phyloP scores from a whole-genome alignment of 1,284 basidiomycete genomes.

The Cutaneotrichosporon sp. region DNA sequence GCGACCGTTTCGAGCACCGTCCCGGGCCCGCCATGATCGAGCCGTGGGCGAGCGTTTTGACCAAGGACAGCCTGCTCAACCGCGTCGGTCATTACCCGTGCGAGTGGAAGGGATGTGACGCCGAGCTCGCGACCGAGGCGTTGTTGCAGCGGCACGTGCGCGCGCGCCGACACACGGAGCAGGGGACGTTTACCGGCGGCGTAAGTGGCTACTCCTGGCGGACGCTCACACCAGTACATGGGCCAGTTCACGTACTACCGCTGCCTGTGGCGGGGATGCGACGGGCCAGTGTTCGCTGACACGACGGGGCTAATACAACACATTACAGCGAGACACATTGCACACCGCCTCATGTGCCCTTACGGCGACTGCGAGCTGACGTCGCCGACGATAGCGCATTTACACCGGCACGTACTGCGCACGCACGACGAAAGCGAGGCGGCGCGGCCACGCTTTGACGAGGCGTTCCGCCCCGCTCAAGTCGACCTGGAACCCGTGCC shows the following conservation, averaged over 20 bases:
- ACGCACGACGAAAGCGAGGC: conserved; percentile 21
- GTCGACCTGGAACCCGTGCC: conserved; percentile 11
- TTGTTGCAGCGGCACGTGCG: conserved; percentile 27
- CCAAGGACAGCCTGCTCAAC: conserved; percentile 23
- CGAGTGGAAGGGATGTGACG: conserved; percentile 37
- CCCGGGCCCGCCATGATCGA: conserved; percentile 25
- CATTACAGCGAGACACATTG: conserved; percentile 30
- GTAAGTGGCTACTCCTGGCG: conserved; percentile 8
- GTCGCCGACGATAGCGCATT: conserved; percentile 27
- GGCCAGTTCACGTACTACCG: conserved; percentile 10
- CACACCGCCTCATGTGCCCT: conserved; percentile 26
- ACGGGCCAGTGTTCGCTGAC: conserved; percentile 27
- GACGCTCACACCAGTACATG: not conserved
- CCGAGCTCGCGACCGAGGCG: conserved; percentile 28
- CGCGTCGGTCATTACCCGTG: conserved; percentile 22
- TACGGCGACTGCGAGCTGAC: conserved; percentile 26
- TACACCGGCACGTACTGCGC: conserved; percentile 27
- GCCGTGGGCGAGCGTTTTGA: conserved; percentile 26
- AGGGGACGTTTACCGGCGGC: conserved; percentile 19
- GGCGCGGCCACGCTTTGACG: conserved; percentile 21
- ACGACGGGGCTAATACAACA: conserved; percentile 27
- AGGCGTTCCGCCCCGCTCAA: conserved; percentile 8
- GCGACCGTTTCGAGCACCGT: conserved; percentile 25
- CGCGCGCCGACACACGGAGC: conserved; percentile 18
- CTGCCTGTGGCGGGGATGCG: conserved; percentile 33